Percentiles rank a stretch among this genome's conserved stretches.
Evolutionary conservation across 1,284 basidiomycete genomes (phyloP).

Genomic region (Ganoderma lingzhi): DNA sequence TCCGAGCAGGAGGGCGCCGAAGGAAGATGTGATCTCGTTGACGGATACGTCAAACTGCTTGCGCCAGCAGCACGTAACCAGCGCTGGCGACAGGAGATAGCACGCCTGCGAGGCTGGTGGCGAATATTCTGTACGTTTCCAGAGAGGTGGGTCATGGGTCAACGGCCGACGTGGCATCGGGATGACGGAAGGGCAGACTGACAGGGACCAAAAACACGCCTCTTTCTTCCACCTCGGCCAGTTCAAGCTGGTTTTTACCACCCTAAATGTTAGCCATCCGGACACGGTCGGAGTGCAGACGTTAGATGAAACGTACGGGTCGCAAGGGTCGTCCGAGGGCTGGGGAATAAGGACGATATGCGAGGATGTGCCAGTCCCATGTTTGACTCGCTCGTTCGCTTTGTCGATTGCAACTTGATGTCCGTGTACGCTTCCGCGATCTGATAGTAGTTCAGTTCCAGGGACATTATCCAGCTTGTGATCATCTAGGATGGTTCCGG

Average conservation of each 20-base stretch:
- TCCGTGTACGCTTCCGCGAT: slow-evolving; percentile 47
- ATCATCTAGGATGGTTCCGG: slow-evolving; percentile 35
- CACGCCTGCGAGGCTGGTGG: slow-evolving; percentile 52
- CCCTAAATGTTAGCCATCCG: too few relatives aligned
- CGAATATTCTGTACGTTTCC: slow-evolving; percentile 41
- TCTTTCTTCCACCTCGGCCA: slow-evolving; percentile 58
- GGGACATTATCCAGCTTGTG: slow-evolving; percentile 36
- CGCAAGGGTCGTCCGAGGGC: slow-evolving; percentile 53
- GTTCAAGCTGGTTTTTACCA: slow-evolving; percentile 43
- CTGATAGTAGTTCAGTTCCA: slow-evolving; percentile 52
- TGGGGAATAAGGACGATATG: slow-evolving; percentile 55
- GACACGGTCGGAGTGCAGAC: too few relatives aligned
- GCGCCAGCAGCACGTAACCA: slow-evolving; percentile 49
- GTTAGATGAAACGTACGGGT: slow-evolving; percentile 44
- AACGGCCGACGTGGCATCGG: too few relatives aligned
- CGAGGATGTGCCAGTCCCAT: slow-evolving; percentile 48
- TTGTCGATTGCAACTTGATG: slow-evolving; percentile 45
- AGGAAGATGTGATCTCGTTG: slow-evolving; percentile 51
- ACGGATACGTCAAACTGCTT: slow-evolving; percentile 49
- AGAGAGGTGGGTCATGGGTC: not conserved
- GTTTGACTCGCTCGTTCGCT: slow-evolving; percentile 44
- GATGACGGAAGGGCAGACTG: slow-evolving; percentile 11
- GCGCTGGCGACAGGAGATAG: slow-evolving; percentile 53
- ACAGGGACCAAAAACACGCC: slow-evolving; percentile 53
- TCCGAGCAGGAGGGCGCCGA: slow-evolving; percentile 49